phyloP scores from a whole-genome alignment of 2,329 filamentous ascomycete species.

The Fusarium drepaniforme region DNA sequence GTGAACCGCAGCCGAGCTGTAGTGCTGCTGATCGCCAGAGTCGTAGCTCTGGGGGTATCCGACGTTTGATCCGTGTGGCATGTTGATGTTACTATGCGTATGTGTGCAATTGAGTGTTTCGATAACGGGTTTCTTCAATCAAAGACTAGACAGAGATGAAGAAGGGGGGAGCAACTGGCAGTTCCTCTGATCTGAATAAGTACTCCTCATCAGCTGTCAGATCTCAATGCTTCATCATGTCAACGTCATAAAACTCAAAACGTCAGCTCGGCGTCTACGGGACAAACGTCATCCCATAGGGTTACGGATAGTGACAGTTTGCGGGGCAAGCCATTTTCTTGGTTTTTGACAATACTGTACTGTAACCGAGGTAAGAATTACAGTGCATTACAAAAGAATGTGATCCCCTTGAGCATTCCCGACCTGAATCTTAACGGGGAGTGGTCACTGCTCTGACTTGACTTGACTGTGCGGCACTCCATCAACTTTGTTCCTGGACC shows the following conservation, averaged over 20 bases:
- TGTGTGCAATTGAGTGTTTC: not conserved
- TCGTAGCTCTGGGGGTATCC: conserved; percentile 26
- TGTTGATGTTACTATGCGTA: not conserved
- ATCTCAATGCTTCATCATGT: conserved; percentile 9
- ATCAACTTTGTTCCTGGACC: not conserved
- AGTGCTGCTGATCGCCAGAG: conserved; percentile 25
- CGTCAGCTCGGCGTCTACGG: not conserved
- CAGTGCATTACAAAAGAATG: not conserved
- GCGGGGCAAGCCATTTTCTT: not conserved
- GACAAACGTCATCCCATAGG: conserved; percentile 9
- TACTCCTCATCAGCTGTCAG: not conserved
- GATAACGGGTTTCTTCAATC: not conserved
- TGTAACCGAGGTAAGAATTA: not conserved
- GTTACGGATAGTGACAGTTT: not conserved
- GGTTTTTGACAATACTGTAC: not conserved
- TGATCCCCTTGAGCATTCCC: not conserved
- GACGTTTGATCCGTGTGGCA: conserved; percentile 25
- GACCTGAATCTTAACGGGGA: not conserved
- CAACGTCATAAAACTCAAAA: conserved; percentile 22
- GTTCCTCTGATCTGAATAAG: not conserved
- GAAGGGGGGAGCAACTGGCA: not conserved
- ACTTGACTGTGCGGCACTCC: not conserved
- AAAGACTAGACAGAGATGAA: not conserved
- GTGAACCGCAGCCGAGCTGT: conserved; percentile 11
- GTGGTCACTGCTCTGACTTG: not conserved